Conservation (phyloP, 129 eudicot species). For the Oenanthe sinensis region DNA sequence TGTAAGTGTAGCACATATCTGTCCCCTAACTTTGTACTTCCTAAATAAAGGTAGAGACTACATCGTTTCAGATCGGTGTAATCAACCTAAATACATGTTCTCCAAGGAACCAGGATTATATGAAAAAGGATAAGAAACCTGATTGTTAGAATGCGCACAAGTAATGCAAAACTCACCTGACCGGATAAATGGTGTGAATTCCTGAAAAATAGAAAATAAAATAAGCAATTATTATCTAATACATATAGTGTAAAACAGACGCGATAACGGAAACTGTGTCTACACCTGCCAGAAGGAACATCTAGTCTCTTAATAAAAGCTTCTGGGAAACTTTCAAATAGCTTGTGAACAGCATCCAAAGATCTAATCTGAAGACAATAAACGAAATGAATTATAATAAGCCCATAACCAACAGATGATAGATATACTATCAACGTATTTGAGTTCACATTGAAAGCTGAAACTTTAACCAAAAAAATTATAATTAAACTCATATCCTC, state of each 20-base stretch:
- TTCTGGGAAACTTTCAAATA: conserved; percentile 81
- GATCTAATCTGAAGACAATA: conserved; percentile 69
- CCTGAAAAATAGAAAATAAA: conserved; percentile 44
- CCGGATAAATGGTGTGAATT: conserved; percentile 26
- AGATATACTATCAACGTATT: not conserved
- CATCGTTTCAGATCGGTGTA: not conserved
- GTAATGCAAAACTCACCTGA: conserved; percentile 32
- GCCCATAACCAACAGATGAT: not conserved
- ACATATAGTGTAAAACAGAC: not conserved
- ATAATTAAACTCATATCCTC: not conserved
- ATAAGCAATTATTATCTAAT: not conserved
- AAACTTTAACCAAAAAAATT: too few relatives aligned
- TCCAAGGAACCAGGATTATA: not conserved
- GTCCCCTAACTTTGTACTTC: not conserved
- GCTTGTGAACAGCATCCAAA: conserved; percentile 80
- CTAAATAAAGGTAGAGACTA: not conserved
- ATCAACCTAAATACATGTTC: not conserved
- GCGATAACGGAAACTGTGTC: not conserved
- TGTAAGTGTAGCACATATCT: not conserved
- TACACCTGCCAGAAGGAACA: conserved; percentile 57
- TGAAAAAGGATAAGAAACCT: not conserved
- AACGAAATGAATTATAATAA: conserved; percentile 10
- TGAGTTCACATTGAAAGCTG: too few relatives aligned
- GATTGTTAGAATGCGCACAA: not conserved
- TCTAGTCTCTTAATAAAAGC: conserved; percentile 77